phyloP scores from a whole-genome alignment of 345 rosid genomes.

The Citrus unshiu region DNA sequence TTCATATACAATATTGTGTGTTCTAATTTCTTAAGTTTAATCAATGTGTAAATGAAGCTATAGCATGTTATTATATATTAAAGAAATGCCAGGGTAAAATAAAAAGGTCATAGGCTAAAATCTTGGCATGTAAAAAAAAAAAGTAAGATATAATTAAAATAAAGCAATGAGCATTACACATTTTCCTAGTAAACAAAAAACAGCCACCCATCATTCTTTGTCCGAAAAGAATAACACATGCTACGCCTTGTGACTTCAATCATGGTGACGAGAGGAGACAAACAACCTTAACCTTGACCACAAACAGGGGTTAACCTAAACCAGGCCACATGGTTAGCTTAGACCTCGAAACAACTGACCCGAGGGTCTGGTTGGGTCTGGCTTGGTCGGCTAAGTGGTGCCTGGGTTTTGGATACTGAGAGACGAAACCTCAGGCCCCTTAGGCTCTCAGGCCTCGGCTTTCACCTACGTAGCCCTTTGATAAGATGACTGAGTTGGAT shows the following conservation, averaged over 20 bases:
- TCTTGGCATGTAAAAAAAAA: background rate
- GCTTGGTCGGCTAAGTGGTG: conserved; percentile 9
- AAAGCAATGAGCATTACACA: background rate
- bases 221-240: background rate
- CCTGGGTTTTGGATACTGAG: conserved; percentile 22
- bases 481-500: background rate
- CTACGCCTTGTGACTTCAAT: background rate
- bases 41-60: no score
- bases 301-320: background rate
- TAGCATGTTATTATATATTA: no score
- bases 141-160: background rate
- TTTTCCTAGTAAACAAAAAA: no score
- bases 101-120: background rate
- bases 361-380: background rate
- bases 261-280: background rate
- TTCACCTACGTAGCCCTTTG: background rate
- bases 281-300: background rate
- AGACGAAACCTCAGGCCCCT: conserved; percentile 16
- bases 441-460: background rate
- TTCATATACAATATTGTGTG: no score
- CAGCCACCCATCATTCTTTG: background rate
- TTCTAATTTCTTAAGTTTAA: no score
- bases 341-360: background rate
- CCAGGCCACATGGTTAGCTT: conserved; percentile 1
- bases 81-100: background rate